Percentiles rank a stretch among this genome's conserved stretches.
These are phyloP conservation scores for Metarhizium brunneum DNA, from an alignment of 2,329 filamentous ascomycete species.

Conservation along the genomic window DNA sequence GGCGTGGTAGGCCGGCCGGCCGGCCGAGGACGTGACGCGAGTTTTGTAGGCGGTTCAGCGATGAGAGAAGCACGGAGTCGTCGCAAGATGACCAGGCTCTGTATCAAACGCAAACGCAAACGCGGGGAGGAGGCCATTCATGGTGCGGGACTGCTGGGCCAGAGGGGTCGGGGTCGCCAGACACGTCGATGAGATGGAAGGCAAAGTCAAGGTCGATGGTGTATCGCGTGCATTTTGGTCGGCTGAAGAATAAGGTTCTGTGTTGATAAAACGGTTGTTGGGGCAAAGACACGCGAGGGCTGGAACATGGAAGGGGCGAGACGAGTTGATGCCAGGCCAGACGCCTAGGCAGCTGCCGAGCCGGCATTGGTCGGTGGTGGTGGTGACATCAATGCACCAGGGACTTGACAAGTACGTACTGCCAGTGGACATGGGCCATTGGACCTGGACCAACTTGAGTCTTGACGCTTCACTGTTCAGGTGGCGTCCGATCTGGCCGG, in stretches of 20 bases:
- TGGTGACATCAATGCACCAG: background rate
- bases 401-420: too few species aligned
- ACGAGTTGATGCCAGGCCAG: too few species aligned
- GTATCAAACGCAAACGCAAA: slow-evolving; percentile 17
- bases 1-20: background rate
- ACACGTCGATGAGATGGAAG: background rate
- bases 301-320: too few species aligned
- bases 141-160: slow-evolving; percentile 16
- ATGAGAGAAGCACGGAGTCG: slow-evolving; percentile 9
- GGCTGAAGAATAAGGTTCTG: background rate
- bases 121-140: slow-evolving; percentile 19
- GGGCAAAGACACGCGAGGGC: background rate
- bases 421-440: too few species aligned
- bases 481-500: too few species aligned
- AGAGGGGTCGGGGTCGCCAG: background rate
- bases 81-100: slow-evolving; percentile 25
- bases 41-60: slow-evolving; percentile 2
- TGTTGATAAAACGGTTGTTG: background rate
- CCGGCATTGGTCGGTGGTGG: background rate
- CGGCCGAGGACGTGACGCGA: background rate
- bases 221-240: background rate
- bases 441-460: too few species aligned
- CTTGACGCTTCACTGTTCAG: too few species aligned
- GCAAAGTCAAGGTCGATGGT: background rate
- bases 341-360: too few species aligned